Base-by-base conservation (phyloP, 2,329 filamentous ascomycete genomes). In the Alternaria arbusti region DNA sequence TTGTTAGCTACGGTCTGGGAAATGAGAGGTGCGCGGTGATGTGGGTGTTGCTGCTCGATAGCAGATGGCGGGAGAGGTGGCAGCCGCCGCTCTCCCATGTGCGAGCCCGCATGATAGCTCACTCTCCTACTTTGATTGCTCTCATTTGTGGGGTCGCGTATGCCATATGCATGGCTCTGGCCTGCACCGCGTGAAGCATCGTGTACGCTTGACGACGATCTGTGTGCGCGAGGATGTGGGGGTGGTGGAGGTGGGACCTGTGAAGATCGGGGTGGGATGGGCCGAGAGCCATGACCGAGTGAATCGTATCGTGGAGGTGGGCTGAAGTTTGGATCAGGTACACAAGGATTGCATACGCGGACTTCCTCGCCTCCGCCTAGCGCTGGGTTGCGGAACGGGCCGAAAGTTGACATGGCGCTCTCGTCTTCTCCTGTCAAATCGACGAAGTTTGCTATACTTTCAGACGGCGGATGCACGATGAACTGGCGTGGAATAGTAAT, bases 401-500 rank as follows among this genome's bases (percentile, higher is more conserved):
- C 74, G 64, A 73, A 77, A 52, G 62, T 61, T 36, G 68, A 71
- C 74, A 72, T 74, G 47, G 57, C 64, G 60, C 67, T 74, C 30
- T 62, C 66, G 43, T 72, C 76, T 22, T 84, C 82, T 22, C 76
- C 78, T 32, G 82, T 84, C 11, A 85, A 74, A 74, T 85, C 83
- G 44, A 85, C 75, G n/a, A 83, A 69, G 60, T 65, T 69, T 7
- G 64, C 59, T 1, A 20, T 58, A n/a, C 56, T 61, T 17, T 76
- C 70, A 23, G 69, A 83, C 72, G 74, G 68, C 4, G 92, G 91
- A 51, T 91, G 90, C 25, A 97, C 94, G 68, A 98, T 97, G 78
- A 93, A 98, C 76, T 96, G 92, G 68, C 94, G 88, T 1, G 95
- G 95, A 67, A 98, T 97, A 4, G 92, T 97, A 76, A 98, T 98